Conservation (phyloP, 306 rosid species). For the Cicer pinnatifidum region DNA sequence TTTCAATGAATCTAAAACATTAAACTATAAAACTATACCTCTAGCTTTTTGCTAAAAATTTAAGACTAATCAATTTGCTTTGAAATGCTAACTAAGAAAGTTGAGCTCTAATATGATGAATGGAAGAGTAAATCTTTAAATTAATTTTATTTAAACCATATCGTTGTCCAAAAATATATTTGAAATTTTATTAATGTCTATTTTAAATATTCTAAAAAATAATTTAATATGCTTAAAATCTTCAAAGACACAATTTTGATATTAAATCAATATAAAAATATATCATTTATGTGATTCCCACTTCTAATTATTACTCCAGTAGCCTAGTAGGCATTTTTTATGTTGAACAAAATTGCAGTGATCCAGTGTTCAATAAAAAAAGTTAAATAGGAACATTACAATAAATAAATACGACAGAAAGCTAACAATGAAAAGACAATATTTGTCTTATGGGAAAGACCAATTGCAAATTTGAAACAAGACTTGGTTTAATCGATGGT, state of each 20-base stretch:
- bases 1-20: background rate
- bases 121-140: background rate
- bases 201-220: background rate
- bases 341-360: background rate
- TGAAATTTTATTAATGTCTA: background rate
- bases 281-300: no score
- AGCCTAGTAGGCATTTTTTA: background rate
- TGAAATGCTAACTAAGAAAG: conserved; percentile 12
- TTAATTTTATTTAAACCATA: background rate
- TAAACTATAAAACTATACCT: background rate
- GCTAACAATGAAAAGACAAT: conserved; percentile 32
- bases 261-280: no score
- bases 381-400: background rate
- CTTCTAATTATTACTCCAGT: no score
- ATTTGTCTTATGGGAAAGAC: conserved; percentile 41
- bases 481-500: conserved; percentile 27
- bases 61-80: background rate
- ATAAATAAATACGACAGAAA: background rate
- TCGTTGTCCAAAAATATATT: background rate
- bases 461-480: conserved; percentile 34
- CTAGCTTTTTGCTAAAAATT: background rate
- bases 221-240: no score
- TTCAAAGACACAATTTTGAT: background rate
- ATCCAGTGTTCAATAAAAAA: background rate
- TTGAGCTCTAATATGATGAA: background rate